phyloP scores from a whole-genome alignment of 768 basidiomycete species.

The Phanerochaete carnosa region DNA sequence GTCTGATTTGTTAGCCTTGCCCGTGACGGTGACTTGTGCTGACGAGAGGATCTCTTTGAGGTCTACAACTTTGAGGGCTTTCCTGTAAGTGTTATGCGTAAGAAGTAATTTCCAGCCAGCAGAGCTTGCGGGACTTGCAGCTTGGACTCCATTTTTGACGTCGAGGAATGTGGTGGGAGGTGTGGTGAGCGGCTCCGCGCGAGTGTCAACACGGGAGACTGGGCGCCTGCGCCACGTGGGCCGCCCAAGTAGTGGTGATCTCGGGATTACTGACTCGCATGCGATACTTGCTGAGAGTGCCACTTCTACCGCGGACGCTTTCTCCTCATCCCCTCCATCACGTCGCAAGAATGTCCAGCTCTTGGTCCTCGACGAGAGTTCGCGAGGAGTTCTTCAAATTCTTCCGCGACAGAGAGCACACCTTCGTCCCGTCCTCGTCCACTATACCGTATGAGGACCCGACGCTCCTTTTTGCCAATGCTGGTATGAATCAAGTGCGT shows the following conservation, averaged over 20 bases:
- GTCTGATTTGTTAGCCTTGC: slow-evolving; percentile 64
- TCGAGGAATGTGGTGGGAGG: not conserved
- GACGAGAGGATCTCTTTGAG: slow-evolving; percentile 59
- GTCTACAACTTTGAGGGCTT: slow-evolving; percentile 69
- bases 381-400: slow-evolving; percentile 90
- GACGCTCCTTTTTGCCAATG: slow-evolving; percentile 96
- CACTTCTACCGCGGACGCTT: not conserved
- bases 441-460: slow-evolving; percentile 98
- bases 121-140: not conserved
- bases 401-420: slow-evolving; percentile 77
- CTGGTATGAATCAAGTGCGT: slow-evolving; percentile 90
- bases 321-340: not conserved
- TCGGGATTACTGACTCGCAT: slow-evolving; percentile 5
- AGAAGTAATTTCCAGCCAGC: not conserved
- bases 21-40: slow-evolving; percentile 44
- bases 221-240: slow-evolving; percentile 3
- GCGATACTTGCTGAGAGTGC: not conserved
- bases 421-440: slow-evolving; percentile 85
- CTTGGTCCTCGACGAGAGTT: slow-evolving; percentile 81
- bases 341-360: slow-evolving; percentile 12
- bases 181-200: not conserved
- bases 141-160: slow-evolving; percentile 4
- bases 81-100: slow-evolving; percentile 26
- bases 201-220: not conserved
- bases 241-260: not conserved